Base-by-base conservation (phyloP, 2,329 filamentous ascomycete species). In the Colletotrichum sp. region DNA sequence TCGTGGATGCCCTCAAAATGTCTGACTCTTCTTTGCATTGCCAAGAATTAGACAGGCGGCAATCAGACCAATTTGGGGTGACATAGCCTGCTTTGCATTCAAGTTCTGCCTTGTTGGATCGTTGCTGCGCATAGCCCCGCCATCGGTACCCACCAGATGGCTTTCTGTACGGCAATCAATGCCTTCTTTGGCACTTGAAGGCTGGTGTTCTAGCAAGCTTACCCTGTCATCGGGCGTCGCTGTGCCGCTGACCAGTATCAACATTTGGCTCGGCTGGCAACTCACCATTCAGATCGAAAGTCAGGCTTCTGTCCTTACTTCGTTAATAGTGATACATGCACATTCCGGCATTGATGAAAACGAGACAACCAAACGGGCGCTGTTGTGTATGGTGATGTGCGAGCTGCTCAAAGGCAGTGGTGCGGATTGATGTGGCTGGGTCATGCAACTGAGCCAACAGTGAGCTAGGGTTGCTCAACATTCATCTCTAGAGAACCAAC, bases 21-120 rank as follows among this genome's bases (percentile, higher is more conserved):
- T 0, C n/a, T 49, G 0, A 22, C 0, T 22, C 44, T 22, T 1
- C 9, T 49, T 0, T 13, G 44, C 44, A 49, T 13, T 13, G 11
- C n/a, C n/a, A 22, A 22, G 11, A 49, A 13, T 49, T 0, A 49
- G n/a, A 49, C 9, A 13, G 1, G 44, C n/a, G 44, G 11, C 11
- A 22, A 13, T 49, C 3, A 49, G 44, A 22, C 11, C 44, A 49
- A 49, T n/a, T 49, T 22, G n/a, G n/a, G n/a, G 1, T 13, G 3
- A 1, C n/a, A 13, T 11, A 49, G 44, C 39, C 39, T n/a, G 39
- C 0, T 44, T 2, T 4, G 39, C 19, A 44, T 44, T 0, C 39
- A 44, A 44, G 0, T 13, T 49, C 44, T 49, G n/a, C n/a, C n/a
- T 49, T 22, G 44, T 22, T 49, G 44, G n/a, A n/a, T 3, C n/a